phyloP scores from a whole-genome alignment of 75 land plant genomes.

The Larix kaempferi region DNA sequence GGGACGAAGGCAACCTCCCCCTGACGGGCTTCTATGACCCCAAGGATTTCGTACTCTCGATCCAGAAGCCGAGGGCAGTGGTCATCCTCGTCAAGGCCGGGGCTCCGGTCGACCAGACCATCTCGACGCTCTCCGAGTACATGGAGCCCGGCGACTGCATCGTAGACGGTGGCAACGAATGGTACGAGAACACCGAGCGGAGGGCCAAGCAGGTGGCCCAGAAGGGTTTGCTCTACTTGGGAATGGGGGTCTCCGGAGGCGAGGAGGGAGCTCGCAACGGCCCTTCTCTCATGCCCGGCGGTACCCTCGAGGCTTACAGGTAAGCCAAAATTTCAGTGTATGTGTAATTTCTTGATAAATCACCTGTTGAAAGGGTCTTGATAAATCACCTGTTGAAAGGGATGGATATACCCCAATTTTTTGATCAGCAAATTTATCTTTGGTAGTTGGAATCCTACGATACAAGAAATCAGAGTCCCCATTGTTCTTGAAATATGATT shows the following conservation, averaged over 20 bases:
- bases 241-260: slow-evolving; percentile 81
- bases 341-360: too few species aligned
- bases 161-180: slow-evolving; percentile 76
- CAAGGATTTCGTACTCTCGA: slow-evolving; percentile 54
- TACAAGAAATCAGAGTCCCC: too few species aligned
- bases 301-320: slow-evolving; percentile 42
- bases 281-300: slow-evolving; percentile 76
- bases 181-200: slow-evolving; percentile 81
- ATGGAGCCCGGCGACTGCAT: slow-evolving; percentile 66
- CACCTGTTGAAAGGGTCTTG: too few species aligned
- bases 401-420: too few species aligned
- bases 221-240: slow-evolving; percentile 54
- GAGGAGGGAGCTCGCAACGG: slow-evolving; percentile 69
- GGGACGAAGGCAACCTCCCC: slow-evolving; percentile 51
- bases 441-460: too few species aligned
- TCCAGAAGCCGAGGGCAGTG: slow-evolving; percentile 58
- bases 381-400: too few species aligned
- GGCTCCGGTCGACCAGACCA: slow-evolving; percentile 73
- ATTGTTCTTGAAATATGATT: too few species aligned
- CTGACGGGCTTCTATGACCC: slow-evolving; percentile 49
- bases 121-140: slow-evolving; percentile 38
- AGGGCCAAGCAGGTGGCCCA: slow-evolving; percentile 24
- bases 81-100: slow-evolving; percentile 76
- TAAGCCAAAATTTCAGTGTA: not conserved
- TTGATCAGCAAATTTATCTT: too few species aligned